Percentiles rank a stretch among this genome's conserved stretches.
These are phyloP conservation scores for Capillidium heterosporum DNA, from an alignment of 371 early-diverging fungal species.

Conservation along the genomic window DNA sequence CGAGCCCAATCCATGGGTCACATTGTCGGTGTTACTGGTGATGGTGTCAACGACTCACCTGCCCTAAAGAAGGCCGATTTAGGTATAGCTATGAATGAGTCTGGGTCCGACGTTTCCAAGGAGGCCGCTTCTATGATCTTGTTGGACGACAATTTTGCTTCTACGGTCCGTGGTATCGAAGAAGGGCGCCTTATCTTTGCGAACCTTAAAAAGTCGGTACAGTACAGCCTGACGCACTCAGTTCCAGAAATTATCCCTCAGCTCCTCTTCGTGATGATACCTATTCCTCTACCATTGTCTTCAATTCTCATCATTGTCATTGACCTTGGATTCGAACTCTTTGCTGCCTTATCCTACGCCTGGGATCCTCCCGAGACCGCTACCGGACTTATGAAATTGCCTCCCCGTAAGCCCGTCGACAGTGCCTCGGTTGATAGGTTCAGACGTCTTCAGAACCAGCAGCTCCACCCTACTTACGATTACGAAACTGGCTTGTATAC, in stretches of 20 bases:
- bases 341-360: conserved; percentile 75
- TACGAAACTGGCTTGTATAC: conserved; percentile 24
- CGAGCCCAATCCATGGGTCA: conserved; percentile 64
- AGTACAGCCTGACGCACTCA: conserved; percentile 79
- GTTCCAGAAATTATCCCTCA: conserved; percentile 66
- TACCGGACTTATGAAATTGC: conserved; percentile 63
- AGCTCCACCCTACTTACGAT: conserved; percentile 22
- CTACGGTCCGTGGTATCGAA: conserved; percentile 15
- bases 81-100: conserved; percentile 91
- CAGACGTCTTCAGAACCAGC: conserved; percentile 27
- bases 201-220: conserved; percentile 85
- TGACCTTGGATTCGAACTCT: conserved; percentile 85
- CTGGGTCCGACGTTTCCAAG: conserved; percentile 90
- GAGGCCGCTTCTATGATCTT: conserved; percentile 95
- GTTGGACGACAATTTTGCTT: conserved; percentile 38
- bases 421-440: conserved; percentile 40
- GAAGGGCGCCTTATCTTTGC: conserved; percentile 88
- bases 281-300: conserved; percentile 68
- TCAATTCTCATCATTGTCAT: conserved; percentile 75
- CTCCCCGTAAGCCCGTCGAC: conserved; percentile 79
- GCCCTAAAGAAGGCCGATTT: conserved; percentile 90
- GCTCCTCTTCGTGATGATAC: conserved; percentile 65
- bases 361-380: conserved; percentile 74
- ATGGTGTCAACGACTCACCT: conserved; percentile 84
- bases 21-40: conserved; percentile 86